Evolutionary conservation across 2,329 filamentous ascomycete species (phyloP).

Genomic region (Drechslerella coelobrocha): DNA sequence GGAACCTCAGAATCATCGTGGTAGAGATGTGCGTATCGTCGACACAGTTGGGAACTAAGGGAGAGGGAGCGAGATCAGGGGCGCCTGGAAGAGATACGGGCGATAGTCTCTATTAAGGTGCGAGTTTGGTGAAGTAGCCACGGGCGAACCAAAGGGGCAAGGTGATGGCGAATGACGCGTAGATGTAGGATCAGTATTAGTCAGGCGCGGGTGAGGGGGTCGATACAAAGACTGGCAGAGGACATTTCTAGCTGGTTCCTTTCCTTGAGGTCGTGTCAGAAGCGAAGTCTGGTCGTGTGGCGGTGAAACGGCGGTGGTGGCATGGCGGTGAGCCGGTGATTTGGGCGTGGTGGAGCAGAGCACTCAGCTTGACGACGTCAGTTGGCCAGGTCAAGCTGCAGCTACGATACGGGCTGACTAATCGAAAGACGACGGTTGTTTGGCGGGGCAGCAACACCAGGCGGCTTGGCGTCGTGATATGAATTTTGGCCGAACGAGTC

Average conservation of each 20-base stretch:
- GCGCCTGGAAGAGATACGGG: not conserved
- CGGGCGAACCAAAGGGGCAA: not conserved
- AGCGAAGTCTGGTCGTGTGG: not conserved
- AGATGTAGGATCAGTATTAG: slow-evolving; percentile 20
- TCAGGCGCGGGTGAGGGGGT: slow-evolving; percentile 29
- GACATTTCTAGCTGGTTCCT: slow-evolving; percentile 35
- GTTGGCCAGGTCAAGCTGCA: slow-evolving; percentile 33
- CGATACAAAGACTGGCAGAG: not conserved
- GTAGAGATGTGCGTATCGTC: slow-evolving; percentile 30
- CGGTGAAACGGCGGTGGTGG: not conserved
- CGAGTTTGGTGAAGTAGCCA: not conserved
- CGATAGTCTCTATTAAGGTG: not conserved
- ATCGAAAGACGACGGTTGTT: slow-evolving; percentile 22
- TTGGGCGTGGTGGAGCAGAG: not conserved
- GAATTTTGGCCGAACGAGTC: not conserved
- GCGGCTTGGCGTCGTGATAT: too few relatives aligned
- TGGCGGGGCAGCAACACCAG: slow-evolving; percentile 15
- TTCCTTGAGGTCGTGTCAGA: not conserved
- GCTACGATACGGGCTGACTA: slow-evolving; percentile 21
- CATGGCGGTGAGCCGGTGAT: not conserved
- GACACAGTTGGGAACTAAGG: not conserved
- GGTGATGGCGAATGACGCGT: slow-evolving; percentile 23
- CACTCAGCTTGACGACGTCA: slow-evolving; percentile 39
- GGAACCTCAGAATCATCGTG: slow-evolving; percentile 81
- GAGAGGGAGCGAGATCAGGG: not conserved